phyloP scores from a whole-genome alignment of 352 stramenopile species.

The Globisporangium alternatum region DNA sequence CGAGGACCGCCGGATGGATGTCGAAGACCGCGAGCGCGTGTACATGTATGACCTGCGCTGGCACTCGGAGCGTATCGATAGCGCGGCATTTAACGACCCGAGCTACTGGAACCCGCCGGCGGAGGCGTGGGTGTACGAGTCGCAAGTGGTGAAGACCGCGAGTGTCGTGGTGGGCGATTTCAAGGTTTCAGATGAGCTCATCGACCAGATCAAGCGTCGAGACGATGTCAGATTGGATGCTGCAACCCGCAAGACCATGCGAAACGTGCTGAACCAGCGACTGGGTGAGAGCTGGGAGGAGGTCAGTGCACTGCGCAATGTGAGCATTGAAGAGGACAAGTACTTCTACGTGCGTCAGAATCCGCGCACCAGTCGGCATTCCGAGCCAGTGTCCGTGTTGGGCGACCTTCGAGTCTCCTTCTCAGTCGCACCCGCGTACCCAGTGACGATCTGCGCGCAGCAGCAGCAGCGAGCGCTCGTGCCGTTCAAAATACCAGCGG shows the following conservation, averaged over 20 bases:
- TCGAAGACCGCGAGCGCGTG: constrained; percentile 51
- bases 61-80: constrained; percentile 50
- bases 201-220: constrained; percentile 67
- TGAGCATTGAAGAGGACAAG: constrained; percentile 47
- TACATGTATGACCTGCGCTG: constrained; percentile 74
- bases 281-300: constrained; percentile 36
- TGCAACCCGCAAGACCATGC: constrained; percentile 47
- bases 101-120: constrained; percentile 61
- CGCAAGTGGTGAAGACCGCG: constrained; percentile 24
- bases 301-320: constrained; percentile 41
- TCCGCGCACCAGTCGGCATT: constrained; percentile 6
- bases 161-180: constrained; percentile 65
- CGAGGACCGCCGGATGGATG: constrained; percentile 32
- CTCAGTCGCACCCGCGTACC: constrained; percentile 56
- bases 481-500: constrained; percentile 38
- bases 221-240: constrained; percentile 48
- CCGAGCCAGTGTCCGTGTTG: constrained; percentile 20
- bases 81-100: constrained; percentile 50
- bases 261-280: constrained; percentile 51
- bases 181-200: constrained; percentile 41
- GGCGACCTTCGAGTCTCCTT: constrained; percentile 70
- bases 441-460: constrained; percentile 62
- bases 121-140: constrained; percentile 51
- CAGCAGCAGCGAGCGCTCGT: constrained; percentile 35
- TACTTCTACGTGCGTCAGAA: constrained; percentile 46